Base-by-base conservation (phyloP, 768 basidiomycete genomes). In the Termitomyces sp. region DNA sequence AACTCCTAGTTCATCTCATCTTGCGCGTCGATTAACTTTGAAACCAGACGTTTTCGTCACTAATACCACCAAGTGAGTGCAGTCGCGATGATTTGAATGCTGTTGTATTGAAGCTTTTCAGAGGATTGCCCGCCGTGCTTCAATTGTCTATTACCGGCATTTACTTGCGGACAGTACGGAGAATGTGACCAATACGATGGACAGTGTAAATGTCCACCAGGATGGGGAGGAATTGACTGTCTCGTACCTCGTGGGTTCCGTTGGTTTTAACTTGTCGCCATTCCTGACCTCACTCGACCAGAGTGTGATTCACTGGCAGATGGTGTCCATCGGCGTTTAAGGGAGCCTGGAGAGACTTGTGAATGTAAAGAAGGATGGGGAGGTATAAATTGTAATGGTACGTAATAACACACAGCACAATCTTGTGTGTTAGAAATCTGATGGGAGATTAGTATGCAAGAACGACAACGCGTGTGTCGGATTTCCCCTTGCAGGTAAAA, bases 151-250 rank as follows among this genome's bases (percentile, higher is more conserved):
- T 77, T 99, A 15, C 94, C 94, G 0, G 89, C 83, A 0, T 98
- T 95, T 70, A 88, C 79, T 0, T 99, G 96, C 66, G 93, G 93
- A 1, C 93, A 98, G 70, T 97, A 84, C 60, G 95, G 94, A 25
- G 74, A 85, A 41, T 99, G 97, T 72, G 88, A 95, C 65, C 79
- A 83, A 46, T 98, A 89, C 65, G 86, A 98, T 65, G 97, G 97
- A 1, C 94, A 97, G 63, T 99, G 97, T 73, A 87, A 93, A 65
- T 99, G 97, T 64, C 94, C 94, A 1, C 82, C 92, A 39, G 97
- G 97, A n/a, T 99, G 95, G 85, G 92, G 94, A 43, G 97, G 97
- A 1, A 88, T 94, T 35, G 96, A 98, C 65, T 99, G 97, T 72
- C 72, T 97, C 50, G 82, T 83, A 7, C 96, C 97, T 20, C 88